phyloP scores from a whole-genome alignment of 257 asterid genomes.

The Thymus mandschuricus region DNA sequence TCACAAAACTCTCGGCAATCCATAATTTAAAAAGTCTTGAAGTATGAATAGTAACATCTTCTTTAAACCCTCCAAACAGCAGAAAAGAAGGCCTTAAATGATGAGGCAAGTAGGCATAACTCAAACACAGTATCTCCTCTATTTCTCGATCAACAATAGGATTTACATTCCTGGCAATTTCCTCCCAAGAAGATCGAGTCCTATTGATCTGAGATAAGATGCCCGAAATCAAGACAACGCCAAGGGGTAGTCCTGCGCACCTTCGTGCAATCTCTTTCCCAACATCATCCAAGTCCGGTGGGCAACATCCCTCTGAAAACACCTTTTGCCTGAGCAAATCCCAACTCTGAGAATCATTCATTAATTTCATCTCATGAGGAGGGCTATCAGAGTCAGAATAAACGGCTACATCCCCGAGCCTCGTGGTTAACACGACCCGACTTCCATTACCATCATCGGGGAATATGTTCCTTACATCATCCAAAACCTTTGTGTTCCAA shows the following conservation, averaged over 20 bases:
- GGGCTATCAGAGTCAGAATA: not conserved
- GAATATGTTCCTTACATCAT: not conserved
- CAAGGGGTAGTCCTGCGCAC: not conserved
- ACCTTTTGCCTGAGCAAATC: not conserved
- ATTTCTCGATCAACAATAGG: not conserved
- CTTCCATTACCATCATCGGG: not conserved
- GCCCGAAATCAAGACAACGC: not conserved
- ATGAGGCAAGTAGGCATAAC: conserved; percentile 20
- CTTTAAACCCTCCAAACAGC: not conserved
- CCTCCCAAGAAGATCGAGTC: no score
- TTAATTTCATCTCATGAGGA: not conserved
- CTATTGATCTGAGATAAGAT: conserved; percentile 11
- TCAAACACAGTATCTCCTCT: conserved; percentile 14
- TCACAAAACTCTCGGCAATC: not conserved
- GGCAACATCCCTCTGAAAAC: not conserved
- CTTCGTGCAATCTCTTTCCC: not conserved
- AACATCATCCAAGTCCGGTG: no score
- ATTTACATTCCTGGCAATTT: not conserved
- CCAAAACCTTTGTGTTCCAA: not conserved
- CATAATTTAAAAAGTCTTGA: not conserved
- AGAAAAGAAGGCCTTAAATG: conserved; percentile 16
- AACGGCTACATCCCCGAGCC: not conserved
- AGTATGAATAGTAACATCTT: not conserved
- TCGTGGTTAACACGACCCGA: not conserved
- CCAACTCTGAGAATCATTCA: not conserved